A percentile compares a stretch with the other conserved stretches of the same genome.
Conservation (phyloP, 1,284 basidiomycete genomes). For the Cystobasidium sp. region DNA sequence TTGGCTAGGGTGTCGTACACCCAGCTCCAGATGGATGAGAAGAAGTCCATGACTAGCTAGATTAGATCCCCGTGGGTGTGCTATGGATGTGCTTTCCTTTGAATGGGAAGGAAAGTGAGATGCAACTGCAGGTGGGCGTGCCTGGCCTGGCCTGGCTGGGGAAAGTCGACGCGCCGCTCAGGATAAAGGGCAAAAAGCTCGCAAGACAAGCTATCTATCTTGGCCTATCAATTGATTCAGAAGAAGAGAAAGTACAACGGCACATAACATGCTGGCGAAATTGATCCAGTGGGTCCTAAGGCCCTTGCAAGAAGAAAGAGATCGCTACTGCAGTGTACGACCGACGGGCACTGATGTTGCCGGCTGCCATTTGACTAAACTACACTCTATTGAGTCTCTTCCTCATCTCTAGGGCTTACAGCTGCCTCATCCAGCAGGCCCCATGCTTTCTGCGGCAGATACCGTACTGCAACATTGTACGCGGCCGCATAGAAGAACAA, state of each 20-base stretch:
- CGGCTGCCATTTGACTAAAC: background rate
- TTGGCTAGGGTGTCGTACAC: constrained; percentile 38
- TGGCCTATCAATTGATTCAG: background rate
- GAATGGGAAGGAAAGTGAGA: constrained; percentile 10
- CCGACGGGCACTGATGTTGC: too few species aligned
- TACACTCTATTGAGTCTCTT: background rate
- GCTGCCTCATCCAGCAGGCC: background rate
- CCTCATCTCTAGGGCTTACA: background rate
- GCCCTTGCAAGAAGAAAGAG: too few species aligned
- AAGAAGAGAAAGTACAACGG: too few species aligned
- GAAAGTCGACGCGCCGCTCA: background rate
- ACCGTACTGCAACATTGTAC: constrained; percentile 15
- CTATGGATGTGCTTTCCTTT: background rate
- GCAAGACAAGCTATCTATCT: background rate
- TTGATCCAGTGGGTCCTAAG: too few species aligned
- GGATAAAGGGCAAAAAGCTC: background rate
- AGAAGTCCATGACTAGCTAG: constrained; percentile 34
- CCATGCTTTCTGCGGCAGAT: constrained; percentile 29
- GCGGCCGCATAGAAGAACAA: constrained; percentile 24
- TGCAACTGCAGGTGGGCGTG: background rate
- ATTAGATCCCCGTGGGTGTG: background rate
- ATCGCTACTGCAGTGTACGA: too few species aligned
- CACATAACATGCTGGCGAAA: too few species aligned
- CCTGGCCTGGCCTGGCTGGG: background rate
- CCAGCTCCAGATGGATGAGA: constrained; percentile 39